These are phyloP conservation scores for Lentinula edodes DNA, from an alignment of 768 basidiomycete genomes.

Conservation along the genomic window DNA sequence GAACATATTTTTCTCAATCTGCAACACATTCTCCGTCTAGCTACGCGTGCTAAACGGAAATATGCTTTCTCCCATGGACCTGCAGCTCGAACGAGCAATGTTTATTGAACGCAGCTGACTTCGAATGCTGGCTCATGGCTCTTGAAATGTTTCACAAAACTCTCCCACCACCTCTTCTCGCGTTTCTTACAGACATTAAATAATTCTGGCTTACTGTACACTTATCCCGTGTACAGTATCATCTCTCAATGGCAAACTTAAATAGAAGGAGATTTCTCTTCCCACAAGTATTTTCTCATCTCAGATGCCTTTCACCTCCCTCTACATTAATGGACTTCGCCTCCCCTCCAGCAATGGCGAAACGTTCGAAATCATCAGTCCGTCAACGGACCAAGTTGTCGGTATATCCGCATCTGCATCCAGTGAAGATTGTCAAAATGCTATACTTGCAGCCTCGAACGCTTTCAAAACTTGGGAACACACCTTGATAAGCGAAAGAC, in stretches of 20 bases:
- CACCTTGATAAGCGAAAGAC: constrained; percentile 25
- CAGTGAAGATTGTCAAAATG: constrained; percentile 36
- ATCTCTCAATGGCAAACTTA: background rate
- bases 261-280: background rate
- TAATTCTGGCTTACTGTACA: too few relatives aligned
- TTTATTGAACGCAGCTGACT: too few relatives aligned
- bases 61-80: too few relatives aligned
- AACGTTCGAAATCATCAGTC: constrained; percentile 43
- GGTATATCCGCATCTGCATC: constrained; percentile 42
- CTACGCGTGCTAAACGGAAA: too few relatives aligned
- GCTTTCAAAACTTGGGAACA: constrained; percentile 47
- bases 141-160: too few relatives aligned
- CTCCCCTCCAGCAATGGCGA: constrained; percentile 24
- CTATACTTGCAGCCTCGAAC: constrained; percentile 36
- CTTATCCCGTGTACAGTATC: background rate
- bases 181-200: too few relatives aligned
- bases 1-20: too few relatives aligned
- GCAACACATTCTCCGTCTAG: too few relatives aligned
- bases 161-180: too few relatives aligned
- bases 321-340: constrained; percentile 30
- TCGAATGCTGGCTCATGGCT: too few relatives aligned
- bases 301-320: constrained; percentile 19
- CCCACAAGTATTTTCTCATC: background rate
- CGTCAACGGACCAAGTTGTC: constrained; percentile 34
- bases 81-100: too few relatives aligned